Evolutionary conservation across 1,284 basidiomycete species (phyloP), one percentile per base, ranked within the genome.

Genomic region (Vanrija humicola): DNA sequence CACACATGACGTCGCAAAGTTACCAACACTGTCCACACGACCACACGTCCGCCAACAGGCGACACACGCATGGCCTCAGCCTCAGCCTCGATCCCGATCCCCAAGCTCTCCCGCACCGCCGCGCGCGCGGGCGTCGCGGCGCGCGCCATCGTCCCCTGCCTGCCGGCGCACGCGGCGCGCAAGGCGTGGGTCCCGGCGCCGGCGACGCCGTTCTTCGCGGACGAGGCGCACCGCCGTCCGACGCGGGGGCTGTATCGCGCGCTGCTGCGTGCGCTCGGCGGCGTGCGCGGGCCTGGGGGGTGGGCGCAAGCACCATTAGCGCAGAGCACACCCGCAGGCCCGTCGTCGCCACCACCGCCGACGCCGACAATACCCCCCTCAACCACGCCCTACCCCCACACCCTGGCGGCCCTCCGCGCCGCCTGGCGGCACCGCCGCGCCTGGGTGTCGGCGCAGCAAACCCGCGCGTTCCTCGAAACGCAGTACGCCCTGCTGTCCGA

Each of bases 241-340:
- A 90, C 88, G 0, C 72, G 85, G 84, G 70, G 79, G 0, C 76
- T 92, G 9, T 93, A 91, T 70, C 80, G 89, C 23, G 82, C 83
- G 7, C 78, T 93, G 6, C 68, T 89, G 44, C 78, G 79, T 28
- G 70, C 81, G 12, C 38, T 45, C 38, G 34, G 46, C 12, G 29
- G 19, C 15, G 44, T 49, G 10, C 40, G 26, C 7, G 23, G 46
- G 14, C 23, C 52, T 1, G 38, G 38, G 9, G 38, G 56, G 18
- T 19, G 48, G 6, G 39, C 52, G 18, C 55, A 9, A 2, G 8
- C n/a, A 10, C 16, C 23, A 28, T 40, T 7, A 38, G 28, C 34
- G 18, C 40, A 18, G 43, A 9, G 42, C 2, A 6, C 5, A 6
- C 42, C 48, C n/a, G n/a, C n/a, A n/a, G 26, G 1, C 26, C 5